Base-by-base conservation (phyloP, 208 protist species). In the Leishmania turanica region DNA sequence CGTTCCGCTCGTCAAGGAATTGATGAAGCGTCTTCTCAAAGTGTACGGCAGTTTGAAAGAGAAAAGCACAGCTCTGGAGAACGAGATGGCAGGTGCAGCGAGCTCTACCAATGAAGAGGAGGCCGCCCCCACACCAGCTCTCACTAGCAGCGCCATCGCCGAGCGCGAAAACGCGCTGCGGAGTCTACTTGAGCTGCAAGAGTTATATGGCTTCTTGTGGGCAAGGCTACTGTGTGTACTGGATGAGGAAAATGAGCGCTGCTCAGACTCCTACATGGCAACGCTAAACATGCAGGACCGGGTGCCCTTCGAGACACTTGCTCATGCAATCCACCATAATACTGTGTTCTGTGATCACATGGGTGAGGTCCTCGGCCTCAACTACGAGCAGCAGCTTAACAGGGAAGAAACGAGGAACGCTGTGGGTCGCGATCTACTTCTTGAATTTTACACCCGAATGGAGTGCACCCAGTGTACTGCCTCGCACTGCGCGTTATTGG, bases 241-340 rank as follows among this genome's bases (percentile, higher is more conserved):
- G 56, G 65, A 89, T 66, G 88, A 94, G 37, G 92, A 97, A 77
- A 88, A 95, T 72, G 85, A 91, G 60, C 84, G 86, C 21, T 93
- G 90, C 79, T 85, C 84, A 34, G 94, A 97, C 79, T 84, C 85
- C 17, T 96, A 95, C 65, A 82, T 89, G 76, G 80, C 88, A n/a
- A 93, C 90, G 17, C 77, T 97, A n/a, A 93, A 93, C 72, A 87
- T 95, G 62, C 83, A 96, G 71, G 94, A 97, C 78, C 89, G 90
- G 31, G 78, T 91, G 31, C 89, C 91, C 45, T 96, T 95, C 83
- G 91, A 96, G 81, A 92, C 88, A 68, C 86, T 96, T 47, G 84
- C 91, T 21, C 86, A 94, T 82, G 75, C 88, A 53, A 87, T 97
- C 72, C 90, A 96, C 77, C 87, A 93, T 75, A 96, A 96, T 80